Conservation (phyloP, 495 filamentous ascomycete genomes). For the Bacidia gigantensis region DNA sequence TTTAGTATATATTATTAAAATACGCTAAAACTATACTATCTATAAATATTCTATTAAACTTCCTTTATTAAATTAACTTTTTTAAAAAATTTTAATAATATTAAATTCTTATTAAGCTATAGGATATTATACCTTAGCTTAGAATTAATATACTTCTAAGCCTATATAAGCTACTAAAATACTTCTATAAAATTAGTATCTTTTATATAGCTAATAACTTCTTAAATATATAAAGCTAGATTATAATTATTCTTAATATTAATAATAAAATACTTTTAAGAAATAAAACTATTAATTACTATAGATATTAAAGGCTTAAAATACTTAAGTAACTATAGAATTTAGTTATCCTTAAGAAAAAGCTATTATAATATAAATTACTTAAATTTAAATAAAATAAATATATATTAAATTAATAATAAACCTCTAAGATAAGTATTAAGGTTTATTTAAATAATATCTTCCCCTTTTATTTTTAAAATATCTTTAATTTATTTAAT, state of each 20-base stretch:
- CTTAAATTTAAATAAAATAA: background rate
- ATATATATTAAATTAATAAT: background rate
- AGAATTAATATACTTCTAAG: slow-evolving; percentile 4
- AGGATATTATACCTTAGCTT: slow-evolving; percentile 1
- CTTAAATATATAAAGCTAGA: background rate
- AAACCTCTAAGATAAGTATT: background rate
- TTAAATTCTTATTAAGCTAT: background rate
- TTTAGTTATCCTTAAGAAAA: background rate
- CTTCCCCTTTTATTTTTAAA: background rate
- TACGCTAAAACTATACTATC: background rate
- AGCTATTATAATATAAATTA: background rate
- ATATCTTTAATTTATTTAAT: slow-evolving; percentile 1
- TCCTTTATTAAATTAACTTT: slow-evolving; percentile 1
- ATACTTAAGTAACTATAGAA: background rate
- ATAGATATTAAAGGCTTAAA: background rate
- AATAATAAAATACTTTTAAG: background rate
- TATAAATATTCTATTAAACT: slow-evolving; percentile 3
- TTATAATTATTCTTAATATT: background rate
- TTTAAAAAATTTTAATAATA: slow-evolving; percentile 3
- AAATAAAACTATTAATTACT: background rate
- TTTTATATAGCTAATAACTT: slow-evolving; percentile 1
- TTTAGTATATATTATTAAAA: no score
- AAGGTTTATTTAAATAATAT: background rate
- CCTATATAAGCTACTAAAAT: background rate
- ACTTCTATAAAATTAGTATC: background rate